Evolutionary conservation across 2,329 filamentous ascomycete species (phyloP), one percentile per base, ranked within the genome.

Genomic region (Trichoderma citrinoviride): DNA sequence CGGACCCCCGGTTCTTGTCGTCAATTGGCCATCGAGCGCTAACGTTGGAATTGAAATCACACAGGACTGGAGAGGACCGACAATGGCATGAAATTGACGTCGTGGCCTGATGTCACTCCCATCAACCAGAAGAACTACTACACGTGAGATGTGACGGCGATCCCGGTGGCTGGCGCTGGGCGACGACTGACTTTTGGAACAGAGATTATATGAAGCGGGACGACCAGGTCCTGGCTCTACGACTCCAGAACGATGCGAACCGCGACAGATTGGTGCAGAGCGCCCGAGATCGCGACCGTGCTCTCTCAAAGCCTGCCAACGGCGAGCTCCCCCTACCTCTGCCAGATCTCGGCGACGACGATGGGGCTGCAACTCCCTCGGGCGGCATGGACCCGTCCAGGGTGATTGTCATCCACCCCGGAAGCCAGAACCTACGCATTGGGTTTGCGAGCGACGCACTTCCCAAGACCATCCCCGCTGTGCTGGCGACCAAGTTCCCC

Each of bases 71-170:
- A 96, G 80, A 87, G 94, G 75, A 98, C 95, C 67, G 95, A 99
- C 82, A 99, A 99, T 86, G 93, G 94, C 79, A 94, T 99, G 90
- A 95, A 93, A 75, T 87, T 95, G 74, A 91, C 93, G 54, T 96
- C 85, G 76, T 99, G 95, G 94, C 94, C 95, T 10, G 90, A 95
- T 74, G 88, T 97, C 65, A 85, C 87, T 49, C 92, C 95, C 72
- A 99, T 99, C 79, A 99, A 99, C 76, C 95, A 99, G 78, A 99
- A 99, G 82, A 99, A 99, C 78, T 99, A 99, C 78, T 97, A 97
- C 77, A 97, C 93, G 92, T 95, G 83, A 37, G 46, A 29, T 14
- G 15, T 10, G 3, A 19, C 5, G 7, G 7, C 29, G 25, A 64
- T 19, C 40, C 19, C 23, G 41, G 25, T 60, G 25, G 63, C 43